Conservation (phyloP, 371 early-diverging fungal species). For the Mortierella sp. region DNA sequence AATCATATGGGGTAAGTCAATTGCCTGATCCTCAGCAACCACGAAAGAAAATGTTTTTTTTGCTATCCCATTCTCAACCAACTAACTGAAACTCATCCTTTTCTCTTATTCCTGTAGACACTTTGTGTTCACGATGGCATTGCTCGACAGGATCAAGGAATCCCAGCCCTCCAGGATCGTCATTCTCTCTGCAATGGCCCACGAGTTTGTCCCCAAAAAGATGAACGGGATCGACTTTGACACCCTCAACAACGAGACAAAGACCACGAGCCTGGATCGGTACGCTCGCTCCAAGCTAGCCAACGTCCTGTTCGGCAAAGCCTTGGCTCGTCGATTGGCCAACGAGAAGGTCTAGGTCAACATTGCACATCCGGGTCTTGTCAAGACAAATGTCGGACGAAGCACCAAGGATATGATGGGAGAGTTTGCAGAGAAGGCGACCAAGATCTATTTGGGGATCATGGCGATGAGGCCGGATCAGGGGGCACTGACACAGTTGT, state of each 20-base stretch:
- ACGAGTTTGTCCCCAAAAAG: conserved; percentile 17
- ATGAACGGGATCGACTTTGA: conserved; percentile 41
- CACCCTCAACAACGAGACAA: conserved; percentile 17
- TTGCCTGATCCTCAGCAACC: not conserved
- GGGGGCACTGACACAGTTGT: conserved; percentile 75
- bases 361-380: conserved; percentile 76
- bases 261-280: conserved; percentile 50
- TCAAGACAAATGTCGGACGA: conserved; percentile 31
- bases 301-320: conserved; percentile 72
- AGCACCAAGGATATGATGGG: not conserved
- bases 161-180: conserved; percentile 60
- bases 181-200: conserved; percentile 58
- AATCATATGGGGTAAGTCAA: conserved; percentile 71
- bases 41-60: not conserved
- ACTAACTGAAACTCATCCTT: too few relatives aligned
- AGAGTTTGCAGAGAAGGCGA: not conserved
- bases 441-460: conserved; percentile 34
- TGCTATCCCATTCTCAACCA: too few relatives aligned
- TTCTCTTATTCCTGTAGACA: conserved; percentile 53
- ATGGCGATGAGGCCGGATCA: conserved; percentile 41
- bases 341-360: conserved; percentile 68
- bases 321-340: conserved; percentile 61
- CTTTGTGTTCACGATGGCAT: conserved; percentile 68
- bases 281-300: conserved; percentile 73
- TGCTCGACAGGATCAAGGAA: conserved; percentile 68